Base-by-base conservation (phyloP, 805 yeast genomes). In the Grigorovia yakushimaensis region DNA sequence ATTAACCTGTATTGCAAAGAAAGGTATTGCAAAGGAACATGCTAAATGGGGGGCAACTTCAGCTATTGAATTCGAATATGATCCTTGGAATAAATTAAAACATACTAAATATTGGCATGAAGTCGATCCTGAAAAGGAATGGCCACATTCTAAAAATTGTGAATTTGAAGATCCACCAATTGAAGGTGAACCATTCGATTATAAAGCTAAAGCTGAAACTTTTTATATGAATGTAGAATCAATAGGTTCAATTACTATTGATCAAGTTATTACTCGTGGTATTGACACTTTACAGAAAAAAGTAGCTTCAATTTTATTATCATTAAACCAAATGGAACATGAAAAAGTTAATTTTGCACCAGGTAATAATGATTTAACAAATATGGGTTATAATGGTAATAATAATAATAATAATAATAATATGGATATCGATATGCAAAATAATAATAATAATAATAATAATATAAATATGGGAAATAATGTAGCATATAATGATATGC, bases 41-140 rank as follows among this genome's bases (percentile, higher is more conserved):
- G 96, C 98, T 44, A 93, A 93, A 62, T 93, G 99, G 99, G 82
- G 93, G 6, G 97, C 98, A 11, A 84, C 95, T 55, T 77, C 97
- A 0, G 98, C 98, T 20, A 78, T 91, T 47, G 97, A 95, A 18
- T 91, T 91, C 59, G 98, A 91, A 66, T 91, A 91, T 62, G 98
- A 91, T 61, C 98, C 99, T n/a, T 91, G 96, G 94, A 93, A 93
- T 69, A 93, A 91, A 68, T 74, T 93, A 59, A 83, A 85, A 62
- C 98, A 93, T 65, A 93, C 98, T 0, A 96, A 88, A 58, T 86
- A 78, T 62, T 93, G 99, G 99, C 87, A 84, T 64, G 98, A 93
- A 68, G 91, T 81, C 52, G 84, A 81, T 61, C 84, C 86, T 33
- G 87, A 79, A 38, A 77, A 73, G 42, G 99, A 93, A 71, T 93